Conservation (phyloP, 306 rosid species). For the Macrotyloma uniflorum region DNA sequence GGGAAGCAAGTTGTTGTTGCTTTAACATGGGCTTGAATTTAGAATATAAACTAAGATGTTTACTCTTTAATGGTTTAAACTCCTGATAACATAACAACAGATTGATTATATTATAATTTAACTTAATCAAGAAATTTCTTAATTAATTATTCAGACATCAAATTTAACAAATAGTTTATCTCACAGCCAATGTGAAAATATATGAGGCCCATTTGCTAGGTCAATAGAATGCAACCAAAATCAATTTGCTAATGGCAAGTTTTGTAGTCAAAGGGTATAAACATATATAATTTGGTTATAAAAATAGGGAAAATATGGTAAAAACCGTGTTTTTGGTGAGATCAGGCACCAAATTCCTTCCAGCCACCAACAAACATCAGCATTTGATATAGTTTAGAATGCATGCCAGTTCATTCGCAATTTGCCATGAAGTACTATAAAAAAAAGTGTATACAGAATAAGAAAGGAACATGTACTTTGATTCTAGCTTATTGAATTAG, state of each 20-base stretch:
- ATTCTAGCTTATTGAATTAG: background rate
- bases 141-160: background rate
- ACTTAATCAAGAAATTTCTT: background rate
- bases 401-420: slow-evolving; percentile 49
- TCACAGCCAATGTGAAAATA: slow-evolving; percentile 9
- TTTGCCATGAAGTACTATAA: background rate
- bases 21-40: background rate
- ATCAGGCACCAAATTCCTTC: slow-evolving; percentile 47
- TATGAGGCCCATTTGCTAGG: background rate
- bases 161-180: background rate
- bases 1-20: background rate
- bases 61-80: background rate
- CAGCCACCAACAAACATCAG: slow-evolving; percentile 29
- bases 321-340: slow-evolving; percentile 78
- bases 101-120: background rate
- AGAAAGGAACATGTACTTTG: slow-evolving; percentile 1
- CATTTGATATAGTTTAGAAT: slow-evolving; percentile 34
- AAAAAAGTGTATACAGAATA: background rate
- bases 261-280: slow-evolving; percentile 38
- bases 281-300: slow-evolving; percentile 18
- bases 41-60: background rate
- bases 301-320: slow-evolving; percentile 33
- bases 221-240: slow-evolving; percentile 14
- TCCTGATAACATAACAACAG: background rate
- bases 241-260: slow-evolving; percentile 12